Conservation (phyloP, 1,284 basidiomycete genomes). For the Porogramme epimiltina region DNA sequence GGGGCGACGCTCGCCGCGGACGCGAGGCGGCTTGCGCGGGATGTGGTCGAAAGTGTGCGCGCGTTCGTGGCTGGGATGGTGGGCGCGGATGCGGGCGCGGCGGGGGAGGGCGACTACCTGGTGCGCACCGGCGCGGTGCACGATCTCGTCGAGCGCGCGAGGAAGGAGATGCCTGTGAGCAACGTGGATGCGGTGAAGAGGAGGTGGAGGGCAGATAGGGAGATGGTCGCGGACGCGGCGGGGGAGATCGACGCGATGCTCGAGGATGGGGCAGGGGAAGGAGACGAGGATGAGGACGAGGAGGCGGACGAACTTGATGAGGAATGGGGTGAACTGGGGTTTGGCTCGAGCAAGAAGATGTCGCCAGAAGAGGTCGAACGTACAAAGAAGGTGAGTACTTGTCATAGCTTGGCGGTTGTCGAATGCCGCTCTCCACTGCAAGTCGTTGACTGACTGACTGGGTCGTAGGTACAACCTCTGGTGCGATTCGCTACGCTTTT, state of each 20-base stretch:
- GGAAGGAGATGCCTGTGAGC: slow-evolving; percentile 52
- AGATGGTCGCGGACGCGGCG: slow-evolving; percentile 61
- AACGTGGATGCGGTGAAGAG: slow-evolving; percentile 63
- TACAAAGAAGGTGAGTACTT: slow-evolving; percentile 30
- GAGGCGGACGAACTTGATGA: slow-evolving; percentile 36
- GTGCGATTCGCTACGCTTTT: slow-evolving; percentile 61
- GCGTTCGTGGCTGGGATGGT: slow-evolving; percentile 44
- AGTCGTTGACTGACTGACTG: no score
- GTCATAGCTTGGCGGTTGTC: no score
- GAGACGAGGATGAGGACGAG: slow-evolving; percentile 19
- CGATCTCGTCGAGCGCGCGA: slow-evolving; percentile 58
- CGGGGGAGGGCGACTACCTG: slow-evolving; percentile 49
- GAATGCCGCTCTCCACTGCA: no score
- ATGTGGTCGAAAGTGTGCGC: slow-evolving; percentile 49
- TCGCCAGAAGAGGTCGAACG: slow-evolving; percentile 29
- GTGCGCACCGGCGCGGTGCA: slow-evolving; percentile 66
- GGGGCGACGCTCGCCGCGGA: slow-evolving; percentile 59
- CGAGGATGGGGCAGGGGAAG: slow-evolving; percentile 38
- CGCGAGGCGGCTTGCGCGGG: slow-evolving; percentile 41
- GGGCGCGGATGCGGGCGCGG: slow-evolving; percentile 21
- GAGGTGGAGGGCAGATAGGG: slow-evolving; percentile 56
- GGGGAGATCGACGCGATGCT: slow-evolving; percentile 61
- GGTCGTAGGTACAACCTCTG: slow-evolving; percentile 52
- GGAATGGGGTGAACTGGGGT: slow-evolving; percentile 69
- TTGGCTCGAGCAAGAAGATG: slow-evolving; percentile 38